Percentiles rank a stretch among this genome's conserved stretches.
phyloP scores from a whole-genome alignment of 106 monocot species.

The Posidonia australis region DNA sequence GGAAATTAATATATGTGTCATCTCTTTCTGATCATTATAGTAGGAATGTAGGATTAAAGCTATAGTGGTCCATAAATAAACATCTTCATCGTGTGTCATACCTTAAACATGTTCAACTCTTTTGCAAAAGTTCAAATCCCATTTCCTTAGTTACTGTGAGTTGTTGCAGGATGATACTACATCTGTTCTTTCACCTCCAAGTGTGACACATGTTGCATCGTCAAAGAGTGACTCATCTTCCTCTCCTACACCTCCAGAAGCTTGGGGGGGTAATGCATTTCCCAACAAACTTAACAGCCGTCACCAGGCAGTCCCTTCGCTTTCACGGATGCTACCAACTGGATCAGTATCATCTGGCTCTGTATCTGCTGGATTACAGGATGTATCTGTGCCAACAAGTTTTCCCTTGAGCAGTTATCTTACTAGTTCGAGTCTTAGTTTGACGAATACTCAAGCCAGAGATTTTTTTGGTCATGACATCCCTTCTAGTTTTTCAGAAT shows the following conservation, averaged over 20 bases:
- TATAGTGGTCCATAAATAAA: no score
- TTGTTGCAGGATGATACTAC: constrained; percentile 45
- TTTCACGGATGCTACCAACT: constrained; percentile 33
- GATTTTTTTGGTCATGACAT: constrained; percentile 23
- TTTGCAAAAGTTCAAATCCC: no score
- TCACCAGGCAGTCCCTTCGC: constrained; percentile 18
- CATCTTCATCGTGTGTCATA: no score
- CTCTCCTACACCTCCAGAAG: constrained; percentile 43
- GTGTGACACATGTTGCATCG: constrained; percentile 25
- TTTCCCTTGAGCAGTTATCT: constrained; percentile 24
- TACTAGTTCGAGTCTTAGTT: constrained; percentile 27
- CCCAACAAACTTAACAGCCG: constrained; percentile 31
- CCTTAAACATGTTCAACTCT: no score
- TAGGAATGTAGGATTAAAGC: no score
- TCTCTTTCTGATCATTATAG: no score
- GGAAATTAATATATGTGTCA: no score
- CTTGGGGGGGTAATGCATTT: constrained; percentile 48
- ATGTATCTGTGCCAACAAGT: constrained; percentile 26
- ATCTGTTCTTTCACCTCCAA: constrained; percentile 8
- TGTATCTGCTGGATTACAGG: constrained; percentile 42
- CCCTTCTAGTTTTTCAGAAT: constrained; percentile 20
- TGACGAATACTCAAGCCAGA: constrained; percentile 32
- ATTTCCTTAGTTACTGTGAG: no score
- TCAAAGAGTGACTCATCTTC: constrained; percentile 44
- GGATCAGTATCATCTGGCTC: constrained; percentile 24